Base-by-base conservation (phyloP, 78 protist species). In the Polysphondylium violaceum region DNA sequence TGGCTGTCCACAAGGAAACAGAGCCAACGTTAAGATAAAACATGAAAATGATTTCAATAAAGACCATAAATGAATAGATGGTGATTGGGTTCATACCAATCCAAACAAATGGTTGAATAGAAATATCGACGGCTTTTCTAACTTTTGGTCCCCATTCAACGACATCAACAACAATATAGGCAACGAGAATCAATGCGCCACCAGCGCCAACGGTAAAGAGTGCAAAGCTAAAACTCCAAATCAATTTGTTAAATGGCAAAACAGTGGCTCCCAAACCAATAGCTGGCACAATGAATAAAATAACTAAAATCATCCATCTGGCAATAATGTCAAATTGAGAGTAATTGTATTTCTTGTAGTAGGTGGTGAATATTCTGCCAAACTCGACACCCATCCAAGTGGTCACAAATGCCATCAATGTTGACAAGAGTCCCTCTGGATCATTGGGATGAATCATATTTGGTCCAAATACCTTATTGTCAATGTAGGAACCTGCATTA, bases 381-480 rank as follows among this genome's bases (percentile, higher is more conserved):
- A 83, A 69, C 29, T 83, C 90, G 8, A 83, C 51, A 27, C 90
- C 90, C 76, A 67, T 69, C 90, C 90, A 83, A 40, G 79, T 60
- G 53, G 90, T 83, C 0, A 83, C 58, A 43, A 58, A 83, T 38
- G 90, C 76, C 50, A 38, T 69, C 8, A 69, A 55, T 33, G 78
- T 83, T 43, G 90, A 69, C 0, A 83, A 25, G 16, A 83, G 59
- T 11, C 90, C 90, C 56, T 83, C 90, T 83, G 90, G 90, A 58
- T 83, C 90, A 68, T 51, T 83, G n/a, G 69, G 87, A 47, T 77
- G 74, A 0, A 77, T 77, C 90, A 83, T 69, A 83, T 83, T 83
- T 35, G 12, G 27, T 21, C 78, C 63, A 14, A 83, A 55, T 56
- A 83, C 74, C 3, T n/a, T 41, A 38, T 60, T 38, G 59, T 83